Percentiles rank a stretch among this genome's conserved stretches.
phyloP scores from a whole-genome alignment of 78 protist species.

The Speleostelium caveatum region DNA sequence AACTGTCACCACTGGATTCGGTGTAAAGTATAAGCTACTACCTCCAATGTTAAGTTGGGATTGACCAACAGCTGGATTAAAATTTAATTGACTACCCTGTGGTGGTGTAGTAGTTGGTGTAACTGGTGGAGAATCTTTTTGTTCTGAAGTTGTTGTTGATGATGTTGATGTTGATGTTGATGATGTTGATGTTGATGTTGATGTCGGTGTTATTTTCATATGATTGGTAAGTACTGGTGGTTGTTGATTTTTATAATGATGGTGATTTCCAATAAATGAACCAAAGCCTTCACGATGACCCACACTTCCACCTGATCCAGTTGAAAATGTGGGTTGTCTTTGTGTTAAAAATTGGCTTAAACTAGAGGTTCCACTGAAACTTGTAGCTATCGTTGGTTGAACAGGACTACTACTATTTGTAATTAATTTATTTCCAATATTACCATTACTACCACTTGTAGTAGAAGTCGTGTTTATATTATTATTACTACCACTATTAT shows the following conservation, averaged over 20 bases:
- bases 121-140: background rate
- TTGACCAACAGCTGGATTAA: background rate
- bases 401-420: background rate
- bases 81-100: background rate
- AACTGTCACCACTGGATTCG: background rate
- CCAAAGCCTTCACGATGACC: background rate
- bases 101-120: too few species aligned
- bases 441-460: too few species aligned
- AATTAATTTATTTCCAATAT: background rate
- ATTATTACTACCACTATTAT: too few species aligned
- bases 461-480: too few species aligned
- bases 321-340: too few species aligned
- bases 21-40: background rate
- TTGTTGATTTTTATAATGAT: background rate
- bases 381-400: background rate
- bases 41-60: background rate
- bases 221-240: background rate
- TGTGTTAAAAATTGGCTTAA: too few species aligned
- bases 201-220: background rate
- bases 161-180: background rate
- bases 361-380: too few species aligned
- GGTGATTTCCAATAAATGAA: background rate
- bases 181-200: conserved; percentile 4
- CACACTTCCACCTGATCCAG: background rate
- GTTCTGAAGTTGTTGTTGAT: background rate